Evolutionary conservation across 108 stramenopile genomes (phyloP), one percentile per base, ranked within the genome.

Genomic region (Nitzschia palea): DNA sequence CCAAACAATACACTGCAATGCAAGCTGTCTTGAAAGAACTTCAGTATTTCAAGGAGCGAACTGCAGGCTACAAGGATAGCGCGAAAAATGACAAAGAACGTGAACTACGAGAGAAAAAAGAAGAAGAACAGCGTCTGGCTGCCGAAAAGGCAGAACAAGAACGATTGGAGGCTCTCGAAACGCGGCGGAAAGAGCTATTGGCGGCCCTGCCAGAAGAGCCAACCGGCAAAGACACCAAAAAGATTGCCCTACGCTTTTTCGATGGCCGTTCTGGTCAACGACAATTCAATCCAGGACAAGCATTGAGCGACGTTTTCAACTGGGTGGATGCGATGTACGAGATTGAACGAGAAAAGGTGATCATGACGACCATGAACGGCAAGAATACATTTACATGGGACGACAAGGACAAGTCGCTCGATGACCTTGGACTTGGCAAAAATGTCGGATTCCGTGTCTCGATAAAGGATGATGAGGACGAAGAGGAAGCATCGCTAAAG

Each of bases 321-420:
- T 93, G 92, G 92, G 85, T 90, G 12, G 92, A 93, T 68, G 89
- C 72, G 2, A 68, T 74, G 58, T 81, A 73, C 66, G 78, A 84
- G 36, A 63, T 87, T 48, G 92, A 90, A 62, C 72, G 92, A 15
- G 92, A 93, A 67, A 88, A 58, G 40, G 71, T 93, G 10, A 57
- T 70, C 4, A 61, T 93, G 55, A 89, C 79, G 8, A 87, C 87
- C 0, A 78, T 90, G 86, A 90, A 89, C 58, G 92, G 89, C 17
- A 63, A 76, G 29, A 71, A 69, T 56, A 79, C 69, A 22, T 90
- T 89, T 82, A 55, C 42, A 22, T 93, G 83, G 79, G 74, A 75
- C n/a, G 80, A 61, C n/a, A 43, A 67, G 3, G 45, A 62, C 20
- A 65, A 40, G 5, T 73, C 80, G 15, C 59, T 91, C 52, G 69